A percentile compares a stretch with the other conserved stretches of the same genome.
Conservation (phyloP, 345 rosid genomes). For the Salix viminalis region DNA sequence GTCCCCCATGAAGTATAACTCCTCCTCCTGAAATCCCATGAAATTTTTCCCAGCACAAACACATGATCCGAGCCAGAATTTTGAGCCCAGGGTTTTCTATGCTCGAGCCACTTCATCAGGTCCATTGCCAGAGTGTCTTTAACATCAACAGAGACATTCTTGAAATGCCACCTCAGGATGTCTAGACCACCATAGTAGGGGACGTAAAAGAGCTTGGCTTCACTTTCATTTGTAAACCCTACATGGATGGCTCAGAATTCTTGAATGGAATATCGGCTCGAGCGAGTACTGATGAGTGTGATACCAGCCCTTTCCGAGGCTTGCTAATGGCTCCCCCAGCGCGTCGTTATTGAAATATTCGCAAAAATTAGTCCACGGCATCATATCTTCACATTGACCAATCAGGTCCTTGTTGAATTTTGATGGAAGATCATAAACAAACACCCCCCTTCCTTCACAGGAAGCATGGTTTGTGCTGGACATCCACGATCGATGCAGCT, state of each 20-base stretch:
- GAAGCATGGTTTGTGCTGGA: slow-evolving; percentile 10
- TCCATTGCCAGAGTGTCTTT: slow-evolving; percentile 55
- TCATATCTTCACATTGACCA: slow-evolving; percentile 69
- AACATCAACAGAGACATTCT: slow-evolving; percentile 62
- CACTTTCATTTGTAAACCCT: slow-evolving; percentile 56
- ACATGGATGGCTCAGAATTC: slow-evolving; percentile 71
- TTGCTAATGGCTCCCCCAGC: slow-evolving; percentile 51
- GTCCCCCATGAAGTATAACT: slow-evolving; percentile 62
- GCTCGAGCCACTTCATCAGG: slow-evolving; percentile 64
- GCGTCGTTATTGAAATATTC: slow-evolving; percentile 52
- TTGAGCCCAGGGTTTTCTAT: slow-evolving; percentile 45
- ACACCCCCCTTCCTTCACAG: slow-evolving; percentile 57
- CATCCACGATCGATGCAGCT: slow-evolving; percentile 60
- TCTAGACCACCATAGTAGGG: slow-evolving; percentile 79
- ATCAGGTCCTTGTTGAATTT: slow-evolving; percentile 77
- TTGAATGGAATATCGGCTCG: slow-evolving; percentile 72
- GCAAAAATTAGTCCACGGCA: slow-evolving; percentile 69
- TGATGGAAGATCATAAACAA: slow-evolving; percentile 69
- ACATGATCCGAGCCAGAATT: slow-evolving; percentile 79
- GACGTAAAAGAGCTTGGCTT: slow-evolving; percentile 75
- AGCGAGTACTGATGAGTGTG: slow-evolving; percentile 69
- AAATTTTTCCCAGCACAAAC: slow-evolving; percentile 70
- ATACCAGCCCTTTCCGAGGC: slow-evolving; percentile 64
- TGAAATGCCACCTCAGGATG: slow-evolving; percentile 88
- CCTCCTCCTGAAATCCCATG: slow-evolving; percentile 86